Evolutionary conservation across 2,329 filamentous ascomycete genomes (phyloP).

Genomic region (Cadophora sp.): DNA sequence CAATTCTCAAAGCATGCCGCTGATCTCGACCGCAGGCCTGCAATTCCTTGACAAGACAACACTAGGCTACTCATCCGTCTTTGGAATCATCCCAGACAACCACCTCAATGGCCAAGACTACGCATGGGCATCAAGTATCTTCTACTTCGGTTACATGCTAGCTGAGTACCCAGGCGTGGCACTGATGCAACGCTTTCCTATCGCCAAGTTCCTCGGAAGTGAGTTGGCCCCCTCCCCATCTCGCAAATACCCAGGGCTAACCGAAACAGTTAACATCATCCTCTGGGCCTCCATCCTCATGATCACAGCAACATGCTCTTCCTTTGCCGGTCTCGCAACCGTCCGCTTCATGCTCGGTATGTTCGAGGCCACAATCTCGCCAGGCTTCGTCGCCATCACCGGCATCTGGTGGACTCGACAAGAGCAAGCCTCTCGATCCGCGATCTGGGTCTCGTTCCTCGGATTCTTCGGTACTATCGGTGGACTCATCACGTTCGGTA

Average conservation of each 20-base stretch:
- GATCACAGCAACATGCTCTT: slow-evolving; percentile 55
- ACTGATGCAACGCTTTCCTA: slow-evolving; percentile 46
- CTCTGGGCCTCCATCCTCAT: slow-evolving; percentile 48
- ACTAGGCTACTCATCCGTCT: slow-evolving; percentile 60
- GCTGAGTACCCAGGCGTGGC: slow-evolving; percentile 45
- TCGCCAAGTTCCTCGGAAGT: slow-evolving; percentile 61
- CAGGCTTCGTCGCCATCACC: slow-evolving; percentile 56
- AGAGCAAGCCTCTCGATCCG: slow-evolving; percentile 46
- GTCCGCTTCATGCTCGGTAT: slow-evolving; percentile 57
- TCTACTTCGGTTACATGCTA: slow-evolving; percentile 46
- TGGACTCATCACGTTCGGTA: slow-evolving; percentile 47
- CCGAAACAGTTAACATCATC: slow-evolving; percentile 47
- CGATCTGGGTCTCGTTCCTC: slow-evolving; percentile 59
- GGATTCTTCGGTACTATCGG: slow-evolving; percentile 41
- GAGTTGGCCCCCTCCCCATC: not conserved
- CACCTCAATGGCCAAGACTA: slow-evolving; percentile 48
- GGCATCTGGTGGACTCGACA: slow-evolving; percentile 46
- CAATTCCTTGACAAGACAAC: slow-evolving; percentile 50
- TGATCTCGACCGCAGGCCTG: slow-evolving; percentile 53
- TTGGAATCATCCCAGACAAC: slow-evolving; percentile 55
- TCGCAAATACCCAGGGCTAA: not conserved
- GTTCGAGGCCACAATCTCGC: slow-evolving; percentile 58
- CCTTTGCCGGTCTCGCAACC: slow-evolving; percentile 55
- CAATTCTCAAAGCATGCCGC: not conserved
- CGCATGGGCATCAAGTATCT: slow-evolving; percentile 49